phyloP scores from a whole-genome alignment of 495 filamentous ascomycete genomes.

The Penicillium salamii region DNA sequence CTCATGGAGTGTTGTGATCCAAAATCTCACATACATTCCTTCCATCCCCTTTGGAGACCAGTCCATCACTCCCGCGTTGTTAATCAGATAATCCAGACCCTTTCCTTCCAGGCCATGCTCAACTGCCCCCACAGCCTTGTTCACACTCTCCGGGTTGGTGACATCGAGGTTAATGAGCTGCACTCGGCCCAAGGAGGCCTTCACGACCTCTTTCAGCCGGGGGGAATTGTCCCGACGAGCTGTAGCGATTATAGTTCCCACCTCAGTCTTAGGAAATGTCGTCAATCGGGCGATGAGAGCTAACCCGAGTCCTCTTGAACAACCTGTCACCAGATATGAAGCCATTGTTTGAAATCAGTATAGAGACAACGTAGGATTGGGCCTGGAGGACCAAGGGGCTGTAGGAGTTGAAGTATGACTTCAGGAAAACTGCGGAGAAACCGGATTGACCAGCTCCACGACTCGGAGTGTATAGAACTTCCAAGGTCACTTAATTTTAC shows the following conservation, averaged over 20 bases:
- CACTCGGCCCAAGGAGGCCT: slow-evolving; percentile 29
- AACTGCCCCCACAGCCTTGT: slow-evolving; percentile 36
- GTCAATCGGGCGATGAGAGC: slow-evolving; percentile 41
- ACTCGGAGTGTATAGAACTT: no score
- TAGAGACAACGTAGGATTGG: no score
- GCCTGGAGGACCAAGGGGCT: no score
- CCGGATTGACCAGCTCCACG: no score
- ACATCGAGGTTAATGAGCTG: slow-evolving; percentile 47
- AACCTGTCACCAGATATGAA: slow-evolving; percentile 34
- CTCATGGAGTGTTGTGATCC: background rate
- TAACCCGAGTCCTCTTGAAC: slow-evolving; percentile 54
- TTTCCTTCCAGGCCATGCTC: slow-evolving; percentile 36
- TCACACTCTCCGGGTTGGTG: slow-evolving; percentile 36
- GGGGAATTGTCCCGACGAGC: slow-evolving; percentile 28
- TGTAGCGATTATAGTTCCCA: slow-evolving; percentile 35
- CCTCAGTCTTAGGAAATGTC: slow-evolving; percentile 26
- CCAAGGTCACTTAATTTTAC: no score
- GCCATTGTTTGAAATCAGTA: slow-evolving; percentile 16
- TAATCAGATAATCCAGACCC: slow-evolving; percentile 51
- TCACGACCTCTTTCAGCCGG: slow-evolving; percentile 22
- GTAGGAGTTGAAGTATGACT: no score
- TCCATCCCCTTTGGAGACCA: slow-evolving; percentile 22
- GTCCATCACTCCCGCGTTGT: slow-evolving; percentile 43
- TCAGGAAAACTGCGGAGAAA: no score
- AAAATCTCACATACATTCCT: slow-evolving; percentile 28